These are phyloP conservation scores for Phytophthora tentaculata DNA, from an alignment of 352 stramenopile species.

Conservation along the genomic window DNA sequence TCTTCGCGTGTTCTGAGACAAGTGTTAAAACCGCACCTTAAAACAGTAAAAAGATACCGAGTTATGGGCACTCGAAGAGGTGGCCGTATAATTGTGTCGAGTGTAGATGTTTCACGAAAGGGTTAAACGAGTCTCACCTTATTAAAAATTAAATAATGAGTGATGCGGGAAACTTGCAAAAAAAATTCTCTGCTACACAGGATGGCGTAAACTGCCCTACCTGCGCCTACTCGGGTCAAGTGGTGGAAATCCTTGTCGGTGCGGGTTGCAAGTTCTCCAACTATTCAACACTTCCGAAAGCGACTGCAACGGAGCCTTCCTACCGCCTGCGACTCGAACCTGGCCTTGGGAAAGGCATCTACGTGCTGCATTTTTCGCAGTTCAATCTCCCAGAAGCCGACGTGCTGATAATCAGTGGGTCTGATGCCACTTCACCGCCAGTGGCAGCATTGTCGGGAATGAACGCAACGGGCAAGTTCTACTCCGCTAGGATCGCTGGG, in stretches of 20 bases:
- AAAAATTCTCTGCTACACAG: too few species aligned
- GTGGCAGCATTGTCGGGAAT: constrained; percentile 40
- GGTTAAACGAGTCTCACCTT: too few species aligned
- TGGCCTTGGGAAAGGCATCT: constrained; percentile 58
- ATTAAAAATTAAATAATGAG: too few species aligned
- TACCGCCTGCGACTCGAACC: constrained; percentile 56
- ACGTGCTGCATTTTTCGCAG: constrained; percentile 63
- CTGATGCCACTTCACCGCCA: constrained; percentile 25
- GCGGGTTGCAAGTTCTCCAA: constrained; percentile 63
- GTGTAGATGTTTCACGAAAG: too few species aligned
- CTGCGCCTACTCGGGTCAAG: too few species aligned
- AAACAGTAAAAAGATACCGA: too few species aligned
- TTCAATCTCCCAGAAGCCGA: constrained; percentile 63
- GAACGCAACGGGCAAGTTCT: constrained; percentile 65
- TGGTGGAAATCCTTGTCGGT: constrained; percentile 43
- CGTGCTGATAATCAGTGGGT: constrained; percentile 46
- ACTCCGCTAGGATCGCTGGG: constrained; percentile 51
- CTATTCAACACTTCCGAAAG: constrained; percentile 44
- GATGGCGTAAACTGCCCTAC: too few species aligned
- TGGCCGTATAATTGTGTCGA: too few species aligned
- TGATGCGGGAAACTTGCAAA: too few species aligned
- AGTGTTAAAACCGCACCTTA: too few species aligned
- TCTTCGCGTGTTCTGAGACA: too few species aligned
- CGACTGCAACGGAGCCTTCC: constrained; percentile 25
- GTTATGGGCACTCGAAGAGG: too few species aligned